phyloP scores from a whole-genome alignment of 345 rosid genomes.

The Draba incana region DNA sequence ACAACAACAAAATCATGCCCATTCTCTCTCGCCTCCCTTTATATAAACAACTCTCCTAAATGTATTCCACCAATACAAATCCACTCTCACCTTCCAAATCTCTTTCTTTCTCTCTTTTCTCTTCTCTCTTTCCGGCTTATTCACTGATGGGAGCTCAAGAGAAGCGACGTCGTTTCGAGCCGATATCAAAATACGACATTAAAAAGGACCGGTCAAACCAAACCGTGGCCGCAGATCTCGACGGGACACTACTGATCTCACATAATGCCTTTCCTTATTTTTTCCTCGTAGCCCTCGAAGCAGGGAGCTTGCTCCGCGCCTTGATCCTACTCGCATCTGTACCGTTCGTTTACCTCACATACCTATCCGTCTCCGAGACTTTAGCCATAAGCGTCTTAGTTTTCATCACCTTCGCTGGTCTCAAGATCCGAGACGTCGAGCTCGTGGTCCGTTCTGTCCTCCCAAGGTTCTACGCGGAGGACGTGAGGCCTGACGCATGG shows the following conservation, averaged over 20 bases:
- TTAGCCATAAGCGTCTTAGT: constrained; percentile 64
- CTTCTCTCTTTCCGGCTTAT: constrained; percentile 27
- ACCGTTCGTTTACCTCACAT: constrained; percentile 72
- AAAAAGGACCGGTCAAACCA: constrained; percentile 71
- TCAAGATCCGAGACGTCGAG: constrained; percentile 72
- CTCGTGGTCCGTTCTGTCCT: constrained; percentile 78
- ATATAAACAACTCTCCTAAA: constrained; percentile 37
- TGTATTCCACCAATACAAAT: constrained; percentile 30
- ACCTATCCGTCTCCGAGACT: constrained; percentile 66
- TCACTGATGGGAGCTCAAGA: constrained; percentile 55
- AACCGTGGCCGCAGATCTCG: constrained; percentile 78
- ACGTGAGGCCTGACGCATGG: constrained; percentile 88
- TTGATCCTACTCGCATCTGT: constrained; percentile 61
- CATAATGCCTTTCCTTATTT: constrained; percentile 83
- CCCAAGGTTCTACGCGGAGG: constrained; percentile 82
- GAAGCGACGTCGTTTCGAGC: constrained; percentile 50
- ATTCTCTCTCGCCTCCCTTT: constrained; percentile 36
- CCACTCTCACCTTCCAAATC: constrained; percentile 40
- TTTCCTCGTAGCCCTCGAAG: constrained; percentile 87
- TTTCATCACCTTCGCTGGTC: constrained; percentile 71
- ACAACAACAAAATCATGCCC: constrained; percentile 38
- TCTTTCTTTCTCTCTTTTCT: constrained; percentile 11
- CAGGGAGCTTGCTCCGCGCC: constrained; percentile 76
- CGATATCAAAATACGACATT: constrained; percentile 53
- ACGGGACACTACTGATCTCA: constrained; percentile 83